Evolutionary conservation across 2,329 filamentous ascomycete genomes (phyloP).

Genomic region (Aspergillus viridinutans): DNA sequence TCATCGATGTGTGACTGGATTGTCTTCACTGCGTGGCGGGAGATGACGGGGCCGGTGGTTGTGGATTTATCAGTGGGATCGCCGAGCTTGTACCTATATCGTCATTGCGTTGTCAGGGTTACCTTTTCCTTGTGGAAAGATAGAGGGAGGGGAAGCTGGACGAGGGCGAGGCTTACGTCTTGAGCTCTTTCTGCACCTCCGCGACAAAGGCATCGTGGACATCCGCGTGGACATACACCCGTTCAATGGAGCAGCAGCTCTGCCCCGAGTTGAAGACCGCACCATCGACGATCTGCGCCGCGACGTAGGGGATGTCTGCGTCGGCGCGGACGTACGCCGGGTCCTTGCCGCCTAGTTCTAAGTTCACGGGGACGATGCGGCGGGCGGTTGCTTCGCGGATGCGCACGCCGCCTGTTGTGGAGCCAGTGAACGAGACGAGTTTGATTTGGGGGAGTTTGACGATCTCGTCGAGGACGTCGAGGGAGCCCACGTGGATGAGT

Average conservation of each 20-base stretch:
- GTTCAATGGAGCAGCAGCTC: slow-evolving; percentile 86
- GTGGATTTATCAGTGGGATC: slow-evolving; percentile 72
- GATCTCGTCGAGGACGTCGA: slow-evolving; percentile 68
- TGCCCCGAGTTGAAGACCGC: slow-evolving; percentile 92
- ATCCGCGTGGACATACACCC: slow-evolving; percentile 78
- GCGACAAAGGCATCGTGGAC: slow-evolving; percentile 80
- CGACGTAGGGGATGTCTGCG: slow-evolving; percentile 80
- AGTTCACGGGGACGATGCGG: slow-evolving; percentile 73
- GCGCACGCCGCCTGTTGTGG: slow-evolving; percentile 75
- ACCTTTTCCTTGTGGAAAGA: background rate
- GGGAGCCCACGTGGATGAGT: slow-evolving; percentile 79
- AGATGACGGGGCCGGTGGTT: slow-evolving; percentile 81
- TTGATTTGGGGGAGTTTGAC: slow-evolving; percentile 70
- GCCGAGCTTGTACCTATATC: slow-evolving; percentile 45
- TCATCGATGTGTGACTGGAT: slow-evolving; percentile 77
- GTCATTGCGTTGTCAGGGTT: background rate
- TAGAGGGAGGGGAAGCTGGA: background rate
- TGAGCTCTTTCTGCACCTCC: slow-evolving; percentile 71
- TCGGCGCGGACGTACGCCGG: slow-evolving; percentile 80
- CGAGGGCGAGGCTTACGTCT: slow-evolving; percentile 41
- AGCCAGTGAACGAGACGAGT: slow-evolving; percentile 85
- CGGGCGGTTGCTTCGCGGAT: slow-evolving; percentile 78
- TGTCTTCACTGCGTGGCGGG: slow-evolving; percentile 66
- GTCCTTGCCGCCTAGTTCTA: slow-evolving; percentile 91
- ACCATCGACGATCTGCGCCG: slow-evolving; percentile 86